Evolutionary conservation across 257 asterid species (phyloP), one percentile per base, ranked within the genome.

Genomic region (Gentiana macrophylla): DNA sequence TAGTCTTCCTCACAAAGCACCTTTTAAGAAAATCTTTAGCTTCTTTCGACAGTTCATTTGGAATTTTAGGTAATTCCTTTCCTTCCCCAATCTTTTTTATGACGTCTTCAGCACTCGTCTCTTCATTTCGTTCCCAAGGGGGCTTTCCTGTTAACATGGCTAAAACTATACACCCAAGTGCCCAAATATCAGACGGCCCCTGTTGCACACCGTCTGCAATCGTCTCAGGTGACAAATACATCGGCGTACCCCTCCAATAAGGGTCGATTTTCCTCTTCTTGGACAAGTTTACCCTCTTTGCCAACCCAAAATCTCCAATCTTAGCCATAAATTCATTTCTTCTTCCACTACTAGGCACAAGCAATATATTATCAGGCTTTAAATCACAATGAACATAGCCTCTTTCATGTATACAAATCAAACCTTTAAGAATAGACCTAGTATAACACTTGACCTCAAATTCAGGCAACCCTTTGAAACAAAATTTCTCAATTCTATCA

Each of bases 11-110:
- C 33, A 50, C 65, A 7, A 77, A 32, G 54, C 71, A 73, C 10
- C 70, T 59, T 41, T 52, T 52, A 6, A 77, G 41, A 60, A 77
- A 77, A 56, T 53, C 64, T 57, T 35, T 62, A 0, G 76, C 75
- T 34, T 59, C 57, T 1, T 47, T 9, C 0, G 75, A 74, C 7
- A 74, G 4, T 8, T 52, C 46, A n/a, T 2, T 4, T 4, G 77
- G 73, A 50, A 70, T n/a, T 47, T 49, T 37, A 0, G 68, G 51
- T 49, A 49, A 4, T 12, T 36, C 56, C 34, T 36, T 8, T 35
- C 54, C 45, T 10, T 8, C 10, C 3, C 48, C 51, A 5, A 68
- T 60, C 63, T 45, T 52, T 15, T 51, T 46, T 32, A 68, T 13
- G 3, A 62, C 11, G 35, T 46, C 55, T 33, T 53, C 52, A 47